These are phyloP conservation scores for Cyphellophora attinorum DNA, from an alignment of 2,329 filamentous ascomycete species.

Conservation along the genomic window DNA sequence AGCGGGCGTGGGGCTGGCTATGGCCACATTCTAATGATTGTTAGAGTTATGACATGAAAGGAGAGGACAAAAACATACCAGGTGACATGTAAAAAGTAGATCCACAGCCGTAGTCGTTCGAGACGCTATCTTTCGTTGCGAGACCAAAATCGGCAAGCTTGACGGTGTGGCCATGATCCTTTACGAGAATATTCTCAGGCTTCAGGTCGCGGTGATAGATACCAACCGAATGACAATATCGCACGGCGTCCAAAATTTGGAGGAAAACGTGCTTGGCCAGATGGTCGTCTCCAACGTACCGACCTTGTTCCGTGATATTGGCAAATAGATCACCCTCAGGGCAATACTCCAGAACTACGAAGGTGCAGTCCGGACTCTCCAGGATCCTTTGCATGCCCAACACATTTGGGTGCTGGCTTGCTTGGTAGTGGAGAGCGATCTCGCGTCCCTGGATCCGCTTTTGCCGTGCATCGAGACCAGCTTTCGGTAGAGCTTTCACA, in stretches of 20 bases:
- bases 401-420: slow-evolving; percentile 83
- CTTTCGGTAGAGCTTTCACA: slow-evolving; percentile 93
- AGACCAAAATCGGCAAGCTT: slow-evolving; percentile 97
- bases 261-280: slow-evolving; percentile 82
- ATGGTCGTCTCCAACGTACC: slow-evolving; percentile 85
- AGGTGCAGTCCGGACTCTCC: slow-evolving; percentile 84
- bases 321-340: slow-evolving; percentile 93
- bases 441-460: slow-evolving; percentile 85
- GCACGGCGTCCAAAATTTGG: slow-evolving; percentile 91
- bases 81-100: slow-evolving; percentile 99
- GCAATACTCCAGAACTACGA: slow-evolving; percentile 93
- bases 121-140: slow-evolving; percentile 72
- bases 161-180: slow-evolving; percentile 76
- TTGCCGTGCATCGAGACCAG: slow-evolving; percentile 80
- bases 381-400: slow-evolving; percentile 91
- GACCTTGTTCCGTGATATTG: slow-evolving; percentile 91
- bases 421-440: slow-evolving; percentile 82
- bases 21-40: slow-evolving; percentile 71
- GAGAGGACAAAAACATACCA: slow-evolving; percentile 52
- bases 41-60: slow-evolving; percentile 19
- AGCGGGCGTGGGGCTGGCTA: slow-evolving; percentile 60
- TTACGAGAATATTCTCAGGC: slow-evolving; percentile 94
- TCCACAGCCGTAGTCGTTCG: slow-evolving; percentile 92
- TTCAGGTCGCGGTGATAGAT: slow-evolving; percentile 98
- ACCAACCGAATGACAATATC: slow-evolving; percentile 83